Base-by-base conservation (phyloP, 768 basidiomycete genomes). In the Kwoniella bestiolae region DNA sequence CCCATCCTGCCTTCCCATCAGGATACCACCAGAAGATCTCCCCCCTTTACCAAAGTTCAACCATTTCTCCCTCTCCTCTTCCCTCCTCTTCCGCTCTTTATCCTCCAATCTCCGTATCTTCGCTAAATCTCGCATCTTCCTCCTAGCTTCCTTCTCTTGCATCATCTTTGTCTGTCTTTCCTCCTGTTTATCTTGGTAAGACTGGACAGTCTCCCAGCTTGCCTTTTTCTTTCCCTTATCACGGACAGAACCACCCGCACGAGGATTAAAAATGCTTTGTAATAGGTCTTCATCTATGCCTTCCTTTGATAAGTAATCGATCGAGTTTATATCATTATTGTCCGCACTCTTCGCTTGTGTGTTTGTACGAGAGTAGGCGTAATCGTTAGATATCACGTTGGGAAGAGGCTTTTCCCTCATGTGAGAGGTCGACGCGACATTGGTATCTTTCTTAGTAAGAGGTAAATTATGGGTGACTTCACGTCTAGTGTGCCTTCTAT, bases 21-120 rank as follows among this genome's bases (percentile, higher is more conserved):
- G n/a, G n/a, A n/a, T n/a, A n/a, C n/a, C n/a, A n/a, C n/a, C n/a
- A n/a, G n/a, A n/a, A n/a, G n/a, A n/a, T n/a, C n/a, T n/a, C n/a
- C 29, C 49, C 3, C 26, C 26, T n/a, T 35, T 28, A 8, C 12
- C 29, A 14, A 32, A 2, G 31, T 34, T 47, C 23, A 55, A 23
- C 52, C 52, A 55, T 55, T 35, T 55, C 31, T 21, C 18, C 32
- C 31, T 55, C 52, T 41, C 56, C 26, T 28, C 23, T 2, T 44
- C 56, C 18, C 56, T 57, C 31, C 56, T 57, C 34, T 11, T 21
- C 21, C 6, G 26, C 16, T 21, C 56, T 57, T 35, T 55, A 28
- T 14, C 29, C 7, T 55, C 14, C 26, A 28, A 16, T 52, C 28
- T 26, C n/a, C 16, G 21, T 16, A 3, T 31, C n/a, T 26, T 26